Percentiles rank a stretch among this genome's conserved stretches.
Evolutionary conservation across 305 asterid species (phyloP).

Genomic region (Fraxinus ornus): DNA sequence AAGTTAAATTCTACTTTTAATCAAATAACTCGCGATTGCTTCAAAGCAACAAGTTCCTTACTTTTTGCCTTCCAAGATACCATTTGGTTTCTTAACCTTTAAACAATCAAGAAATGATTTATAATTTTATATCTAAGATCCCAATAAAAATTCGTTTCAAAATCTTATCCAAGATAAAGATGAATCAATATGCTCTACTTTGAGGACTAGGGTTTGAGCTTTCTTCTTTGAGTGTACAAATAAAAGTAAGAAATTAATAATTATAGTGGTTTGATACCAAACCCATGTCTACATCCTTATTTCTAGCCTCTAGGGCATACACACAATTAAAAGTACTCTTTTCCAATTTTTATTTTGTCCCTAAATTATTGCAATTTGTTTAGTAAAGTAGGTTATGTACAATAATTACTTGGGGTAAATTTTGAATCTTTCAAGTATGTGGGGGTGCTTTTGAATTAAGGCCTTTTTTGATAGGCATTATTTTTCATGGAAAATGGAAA

Average conservation of each 20-base stretch:
- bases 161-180: not conserved
- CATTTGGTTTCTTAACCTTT: not conserved
- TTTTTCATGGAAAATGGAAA: no score
- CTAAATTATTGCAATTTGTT: not conserved
- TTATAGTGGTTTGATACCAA: not conserved
- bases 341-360: not conserved
- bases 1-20: not conserved
- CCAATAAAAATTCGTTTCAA: not conserved
- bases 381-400: not conserved
- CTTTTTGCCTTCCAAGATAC: not conserved
- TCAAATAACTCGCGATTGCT: not conserved
- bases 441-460: not conserved
- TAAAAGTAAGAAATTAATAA: not conserved
- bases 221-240: not conserved
- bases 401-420: not conserved
- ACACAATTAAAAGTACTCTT: not conserved
- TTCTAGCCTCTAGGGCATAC: not conserved
- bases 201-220: not conserved
- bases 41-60: not conserved
- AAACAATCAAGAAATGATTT: not conserved
- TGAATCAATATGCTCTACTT: not conserved
- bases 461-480: no score
- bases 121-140: not conserved
- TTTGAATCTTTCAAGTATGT: not conserved
- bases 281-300: not conserved